Evolutionary conservation across 192 early-diverging fungal species (phyloP).

Genomic region (Backusella tuberculispora): DNA sequence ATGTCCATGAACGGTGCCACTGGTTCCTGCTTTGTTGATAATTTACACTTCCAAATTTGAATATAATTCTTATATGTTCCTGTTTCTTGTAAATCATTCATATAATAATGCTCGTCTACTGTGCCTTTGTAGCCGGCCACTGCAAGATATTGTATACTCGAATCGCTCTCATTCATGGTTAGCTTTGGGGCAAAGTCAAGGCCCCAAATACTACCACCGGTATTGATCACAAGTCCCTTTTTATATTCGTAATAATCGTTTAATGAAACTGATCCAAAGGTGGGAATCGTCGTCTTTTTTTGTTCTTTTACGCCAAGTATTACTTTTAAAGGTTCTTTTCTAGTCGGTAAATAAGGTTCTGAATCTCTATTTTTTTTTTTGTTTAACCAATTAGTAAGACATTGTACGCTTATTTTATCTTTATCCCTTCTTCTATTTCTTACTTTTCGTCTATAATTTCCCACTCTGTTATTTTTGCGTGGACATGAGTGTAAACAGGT

Average conservation of each 20-base stretch:
- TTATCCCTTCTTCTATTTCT: not conserved
- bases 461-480: not conserved
- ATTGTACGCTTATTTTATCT: not conserved
- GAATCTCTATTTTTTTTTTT: constrained; percentile 4
- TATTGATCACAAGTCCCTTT: constrained; percentile 38
- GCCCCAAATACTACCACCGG: constrained; percentile 45
- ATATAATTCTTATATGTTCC: constrained; percentile 32
- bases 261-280: not conserved
- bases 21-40: not conserved
- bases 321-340: not conserved
- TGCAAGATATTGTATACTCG: constrained; percentile 44
- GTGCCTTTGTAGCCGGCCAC: constrained; percentile 39
- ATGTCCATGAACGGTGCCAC: constrained; percentile 38
- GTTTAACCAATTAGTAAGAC: not conserved
- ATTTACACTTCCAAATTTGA: constrained; percentile 47
- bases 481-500: not conserved
- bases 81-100: constrained; percentile 20
- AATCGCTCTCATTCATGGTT: not conserved
- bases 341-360: constrained; percentile 9
- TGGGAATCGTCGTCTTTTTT: not conserved
- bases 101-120: constrained; percentile 27
- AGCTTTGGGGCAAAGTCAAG: constrained; percentile 41
- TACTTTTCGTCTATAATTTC: constrained; percentile 20
- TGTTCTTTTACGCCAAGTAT: constrained; percentile 10
- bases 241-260: constrained; percentile 28